Base-by-base conservation (phyloP, 331 rosid genomes). In the Cucumis variabilis region DNA sequence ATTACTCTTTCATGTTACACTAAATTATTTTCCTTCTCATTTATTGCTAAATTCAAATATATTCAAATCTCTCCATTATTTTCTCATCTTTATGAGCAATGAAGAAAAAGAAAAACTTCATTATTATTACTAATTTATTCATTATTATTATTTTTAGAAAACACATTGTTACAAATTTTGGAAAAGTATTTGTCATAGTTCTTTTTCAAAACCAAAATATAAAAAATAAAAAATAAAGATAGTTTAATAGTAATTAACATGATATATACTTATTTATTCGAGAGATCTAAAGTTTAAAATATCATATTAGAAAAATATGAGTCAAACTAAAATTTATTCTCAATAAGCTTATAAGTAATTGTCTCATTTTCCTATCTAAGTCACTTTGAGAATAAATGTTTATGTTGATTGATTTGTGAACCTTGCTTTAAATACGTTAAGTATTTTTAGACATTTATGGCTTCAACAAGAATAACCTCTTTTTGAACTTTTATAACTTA, bases 1-100 rank as follows among this genome's bases (percentile, higher is more conserved):
- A 44, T 76, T 23, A 46, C 25, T 76, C 27, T n/a, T 48, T 76
- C 82, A 44, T 76, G 21, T 46, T 46, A 76, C 82, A 46, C 82
- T 5, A 46, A 76, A 76, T 76, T 76, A 76, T 76, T 63, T 76
- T 44, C 21, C 21, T 21, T 76, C 1, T 76, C 60, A 76, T 46
- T 76, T 76, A 76, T 76, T 76, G 25, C n/a, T 10, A 41, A 74
- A 20, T 74, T 71, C 12, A 70, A 67, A 67, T 11, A 67, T 3
- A 0, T 14, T 73, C 79, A 74, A 4, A 41, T 21, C 19, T 74
- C 55, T 74, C 80, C 33, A 76, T 46, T 76, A 76, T 76, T 76
- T 76, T 46, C 6, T 63, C 68, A 21, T 63, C 68, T 20, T 58
- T 58, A 55, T 55, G 63, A 55, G 20, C 63, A 58, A 58, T 58